phyloP scores from a whole-genome alignment of 441 rosid species.

The Pelargonium cotyledonis region DNA sequence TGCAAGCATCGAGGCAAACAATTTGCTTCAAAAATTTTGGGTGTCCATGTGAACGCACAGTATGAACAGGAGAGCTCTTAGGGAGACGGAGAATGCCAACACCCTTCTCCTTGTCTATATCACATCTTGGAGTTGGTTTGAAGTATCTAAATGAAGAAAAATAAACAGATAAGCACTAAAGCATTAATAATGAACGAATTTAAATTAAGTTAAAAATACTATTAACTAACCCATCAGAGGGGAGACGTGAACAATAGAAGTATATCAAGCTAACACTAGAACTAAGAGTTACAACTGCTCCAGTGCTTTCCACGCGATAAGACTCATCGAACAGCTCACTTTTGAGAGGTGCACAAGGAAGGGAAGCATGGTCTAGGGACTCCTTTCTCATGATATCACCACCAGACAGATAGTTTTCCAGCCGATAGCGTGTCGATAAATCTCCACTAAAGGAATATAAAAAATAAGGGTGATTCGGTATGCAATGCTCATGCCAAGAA shows the following conservation, averaged over 20 bases:
- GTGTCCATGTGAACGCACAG: constrained; percentile 38
- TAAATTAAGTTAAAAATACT: neutral
- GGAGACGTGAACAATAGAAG: constrained; percentile 83
- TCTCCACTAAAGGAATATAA: constrained; percentile 45
- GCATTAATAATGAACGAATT: neutral
- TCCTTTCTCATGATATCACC: constrained; percentile 75
- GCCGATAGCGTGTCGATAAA: constrained; percentile 35
- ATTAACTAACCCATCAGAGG: constrained; percentile 72
- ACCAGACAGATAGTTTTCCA: constrained; percentile 52
- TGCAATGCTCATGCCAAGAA: neutral
- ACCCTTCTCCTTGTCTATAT: constrained; percentile 37
- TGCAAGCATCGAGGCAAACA: constrained; percentile 88
- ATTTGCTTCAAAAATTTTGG: constrained; percentile 45
- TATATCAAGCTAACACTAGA: constrained; percentile 62
- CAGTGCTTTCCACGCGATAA: constrained; percentile 56
- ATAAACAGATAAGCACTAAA: neutral
- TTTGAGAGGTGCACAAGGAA: constrained; percentile 50
- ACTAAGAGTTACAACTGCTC: constrained; percentile 48
- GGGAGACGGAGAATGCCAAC: constrained; percentile 60
- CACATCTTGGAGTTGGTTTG: constrained; percentile 66
- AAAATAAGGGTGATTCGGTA: neutral
- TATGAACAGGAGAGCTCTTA: constrained; percentile 54
- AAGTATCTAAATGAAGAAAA: constrained; percentile 48
- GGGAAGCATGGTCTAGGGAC: constrained; percentile 48
- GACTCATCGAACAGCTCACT: constrained; percentile 28